phyloP scores from a whole-genome alignment of 2,329 filamentous ascomycete species.

The Trichoderma gracile region DNA sequence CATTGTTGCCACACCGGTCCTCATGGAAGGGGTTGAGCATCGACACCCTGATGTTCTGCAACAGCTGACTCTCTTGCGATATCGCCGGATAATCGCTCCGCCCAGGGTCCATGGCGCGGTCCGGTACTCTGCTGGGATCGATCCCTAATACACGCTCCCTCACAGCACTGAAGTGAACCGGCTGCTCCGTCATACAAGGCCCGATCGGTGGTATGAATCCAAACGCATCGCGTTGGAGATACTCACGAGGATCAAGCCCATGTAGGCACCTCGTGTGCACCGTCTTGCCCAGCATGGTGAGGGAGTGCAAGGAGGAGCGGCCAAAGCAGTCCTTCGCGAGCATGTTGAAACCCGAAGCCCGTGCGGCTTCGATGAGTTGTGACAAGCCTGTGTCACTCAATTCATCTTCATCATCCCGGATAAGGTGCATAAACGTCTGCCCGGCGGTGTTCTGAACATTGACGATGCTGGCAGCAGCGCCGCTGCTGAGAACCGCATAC shows the following conservation, averaged over 20 bases:
- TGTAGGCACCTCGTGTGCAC: conserved; percentile 39
- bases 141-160: neutral
- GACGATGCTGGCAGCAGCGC: conserved; percentile 30
- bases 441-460: conserved; percentile 44
- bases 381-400: neutral
- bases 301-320: conserved; percentile 53
- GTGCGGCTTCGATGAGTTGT: conserved; percentile 22
- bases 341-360: conserved; percentile 35
- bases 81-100: conserved; percentile 20
- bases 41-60: conserved; percentile 31
- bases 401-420: conserved; percentile 26
- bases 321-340: conserved; percentile 51
- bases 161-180: neutral
- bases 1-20: conserved; percentile 51
- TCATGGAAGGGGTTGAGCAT: conserved; percentile 30
- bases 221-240: conserved; percentile 53
- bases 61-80: conserved; percentile 29
- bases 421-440: conserved; percentile 52
- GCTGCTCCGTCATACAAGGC: neutral
- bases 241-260: conserved; percentile 36
- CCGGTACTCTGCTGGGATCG: conserved; percentile 1
- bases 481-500: conserved; percentile 32
- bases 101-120: conserved; percentile 1
- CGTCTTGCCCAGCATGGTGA: conserved; percentile 32
- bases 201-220: conserved; percentile 34